These are phyloP conservation scores for Coccomyxa subellipsoidea DNA, from an alignment of 163 green algal species.

Conservation along the genomic window DNA sequence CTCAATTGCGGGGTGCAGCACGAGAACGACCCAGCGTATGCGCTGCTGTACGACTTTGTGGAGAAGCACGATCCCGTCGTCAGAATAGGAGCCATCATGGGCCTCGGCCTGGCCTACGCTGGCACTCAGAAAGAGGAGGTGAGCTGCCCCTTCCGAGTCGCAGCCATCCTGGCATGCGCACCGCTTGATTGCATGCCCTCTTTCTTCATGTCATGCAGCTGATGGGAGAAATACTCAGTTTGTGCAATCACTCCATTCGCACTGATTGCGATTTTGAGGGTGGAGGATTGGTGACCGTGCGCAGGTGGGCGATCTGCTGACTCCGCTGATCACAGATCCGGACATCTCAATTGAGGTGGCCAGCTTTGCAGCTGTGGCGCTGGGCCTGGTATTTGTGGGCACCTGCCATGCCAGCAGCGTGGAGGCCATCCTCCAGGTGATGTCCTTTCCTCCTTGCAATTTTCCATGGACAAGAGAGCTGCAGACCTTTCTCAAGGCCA, in stretches of 20 bases:
- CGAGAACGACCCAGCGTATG: constrained; percentile 96
- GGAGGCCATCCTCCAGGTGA: constrained; percentile 72
- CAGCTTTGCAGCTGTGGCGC: constrained; percentile 78
- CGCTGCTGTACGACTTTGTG: constrained; percentile 89
- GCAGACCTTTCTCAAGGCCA: not conserved
- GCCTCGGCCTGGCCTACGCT: constrained; percentile 94
- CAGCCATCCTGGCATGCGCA: too few species aligned
- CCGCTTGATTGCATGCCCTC: too few species aligned
- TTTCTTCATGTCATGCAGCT: too few species aligned
- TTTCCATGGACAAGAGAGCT: not conserved
- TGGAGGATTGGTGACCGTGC: too few species aligned
- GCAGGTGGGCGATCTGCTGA: constrained; percentile 72
- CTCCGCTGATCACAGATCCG: constrained; percentile 77
- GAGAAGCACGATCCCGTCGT: constrained; percentile 49
- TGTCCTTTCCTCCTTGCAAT: constrained; percentile 20
- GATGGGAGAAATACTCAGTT: too few species aligned
- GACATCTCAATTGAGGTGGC: constrained; percentile 76
- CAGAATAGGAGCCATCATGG: constrained; percentile 78
- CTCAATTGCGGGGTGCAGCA: constrained; percentile 81
- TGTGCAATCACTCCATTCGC: too few species aligned
- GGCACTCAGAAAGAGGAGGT: constrained; percentile 80
- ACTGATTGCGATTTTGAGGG: too few species aligned
- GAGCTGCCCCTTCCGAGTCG: not conserved
- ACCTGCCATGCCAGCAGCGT: constrained; percentile 71
- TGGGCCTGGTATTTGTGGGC: constrained; percentile 87